These are phyloP conservation scores for Trichoderma aggressivum DNA, from an alignment of 2,329 filamentous ascomycete genomes.

Conservation along the genomic window DNA sequence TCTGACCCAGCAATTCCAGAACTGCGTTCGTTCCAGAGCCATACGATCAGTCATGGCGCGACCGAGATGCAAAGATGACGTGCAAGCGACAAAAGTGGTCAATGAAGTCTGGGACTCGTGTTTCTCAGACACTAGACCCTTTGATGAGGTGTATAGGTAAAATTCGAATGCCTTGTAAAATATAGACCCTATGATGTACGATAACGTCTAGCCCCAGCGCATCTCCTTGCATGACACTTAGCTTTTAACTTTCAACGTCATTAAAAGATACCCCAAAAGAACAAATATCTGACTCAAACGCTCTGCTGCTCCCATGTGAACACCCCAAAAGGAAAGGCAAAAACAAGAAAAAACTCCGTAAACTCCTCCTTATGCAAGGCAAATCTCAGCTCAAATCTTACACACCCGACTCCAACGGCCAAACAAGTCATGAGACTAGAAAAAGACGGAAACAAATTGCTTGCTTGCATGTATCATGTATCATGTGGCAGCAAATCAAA, in stretches of 20 bases:
- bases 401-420: constrained; percentile 7
- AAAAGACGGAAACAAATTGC: constrained; percentile 15
- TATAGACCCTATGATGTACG: constrained; percentile 24
- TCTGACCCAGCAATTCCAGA: constrained; percentile 87
- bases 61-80: constrained; percentile 78
- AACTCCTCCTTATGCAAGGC: constrained; percentile 28
- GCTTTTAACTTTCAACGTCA: constrained; percentile 18
- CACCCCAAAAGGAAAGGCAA: not conserved
- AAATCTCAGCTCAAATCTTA: constrained; percentile 12
- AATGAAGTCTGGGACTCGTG: constrained; percentile 99
- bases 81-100: constrained; percentile 81
- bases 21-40: constrained; percentile 81
- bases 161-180: constrained; percentile 8
- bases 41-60: constrained; percentile 74
- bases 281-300: constrained; percentile 4
- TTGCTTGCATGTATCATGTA: constrained; percentile 3
- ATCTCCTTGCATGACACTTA: constrained; percentile 20
- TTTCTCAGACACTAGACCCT: constrained; percentile 88
- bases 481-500: constrained; percentile 23
- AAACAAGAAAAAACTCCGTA: constrained; percentile 10
- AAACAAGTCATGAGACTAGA: constrained; percentile 1
- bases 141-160: constrained; percentile 92
- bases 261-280: constrained; percentile 22
- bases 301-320: not conserved
- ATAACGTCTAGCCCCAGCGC: constrained; percentile 22